phyloP scores from a whole-genome alignment of 2,329 filamentous ascomycete species.

The Fusarium zealandicum region DNA sequence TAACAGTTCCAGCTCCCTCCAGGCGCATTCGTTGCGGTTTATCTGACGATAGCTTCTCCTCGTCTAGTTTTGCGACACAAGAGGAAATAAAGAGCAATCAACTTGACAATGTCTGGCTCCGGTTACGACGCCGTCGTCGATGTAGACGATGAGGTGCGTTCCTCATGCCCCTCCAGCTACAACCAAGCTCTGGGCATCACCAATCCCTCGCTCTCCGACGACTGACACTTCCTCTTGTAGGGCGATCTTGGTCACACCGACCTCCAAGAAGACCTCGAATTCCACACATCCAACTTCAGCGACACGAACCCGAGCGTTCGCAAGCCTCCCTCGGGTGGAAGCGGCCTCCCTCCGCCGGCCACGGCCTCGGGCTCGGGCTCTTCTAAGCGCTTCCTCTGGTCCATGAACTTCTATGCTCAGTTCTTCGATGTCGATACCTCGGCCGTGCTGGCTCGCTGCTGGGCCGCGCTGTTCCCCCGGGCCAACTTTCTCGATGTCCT shows the following conservation, averaged over 20 bases:
- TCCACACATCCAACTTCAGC: slow-evolving; percentile 90
- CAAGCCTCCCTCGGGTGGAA: slow-evolving; percentile 53
- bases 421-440: slow-evolving; percentile 98
- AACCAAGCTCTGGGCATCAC: slow-evolving; percentile 13
- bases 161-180: slow-evolving; percentile 22
- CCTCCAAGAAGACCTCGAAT: slow-evolving; percentile 98
- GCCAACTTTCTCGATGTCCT: slow-evolving; percentile 96
- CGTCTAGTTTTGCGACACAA: not conserved
- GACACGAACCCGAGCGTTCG: slow-evolving; percentile 60
- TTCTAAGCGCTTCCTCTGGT: slow-evolving; percentile 93
- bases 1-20: not conserved
- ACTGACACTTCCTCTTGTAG: slow-evolving; percentile 55
- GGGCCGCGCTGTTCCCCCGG: slow-evolving; percentile 86
- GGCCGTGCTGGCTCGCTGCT: slow-evolving; percentile 86
- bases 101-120: slow-evolving; percentile 72
- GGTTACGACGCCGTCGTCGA: slow-evolving; percentile 99
- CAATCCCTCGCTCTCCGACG: not conserved
- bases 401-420: slow-evolving; percentile 90
- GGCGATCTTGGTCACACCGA: slow-evolving; percentile 98
- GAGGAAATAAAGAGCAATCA: not conserved
- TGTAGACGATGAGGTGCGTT: slow-evolving; percentile 85
- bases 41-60: not conserved
- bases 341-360: slow-evolving; percentile 64
- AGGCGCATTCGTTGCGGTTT: not conserved
- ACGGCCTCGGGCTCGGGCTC: slow-evolving; percentile 56